Evolutionary conservation across 1,284 basidiomycete species (phyloP), one percentile per base, ranked within the genome.

Genomic region (Pulveroboletus sp.): DNA sequence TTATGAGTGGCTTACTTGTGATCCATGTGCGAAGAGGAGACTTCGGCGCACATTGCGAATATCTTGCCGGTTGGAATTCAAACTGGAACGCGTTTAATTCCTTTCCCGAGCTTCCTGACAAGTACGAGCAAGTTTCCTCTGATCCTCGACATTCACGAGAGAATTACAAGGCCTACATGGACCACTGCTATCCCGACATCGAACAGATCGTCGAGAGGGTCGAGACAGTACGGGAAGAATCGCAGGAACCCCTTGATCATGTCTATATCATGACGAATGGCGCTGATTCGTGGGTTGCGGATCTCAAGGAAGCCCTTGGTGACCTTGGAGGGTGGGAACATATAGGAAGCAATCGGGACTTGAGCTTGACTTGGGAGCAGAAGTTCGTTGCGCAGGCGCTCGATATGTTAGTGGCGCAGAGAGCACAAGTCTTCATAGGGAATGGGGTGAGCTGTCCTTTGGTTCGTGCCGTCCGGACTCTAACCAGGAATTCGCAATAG

Each of bases 11-110:
- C 12, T 65, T 84, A 0, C 70, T 86, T n/a, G 83, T 75, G 2
- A 65, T 87, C 5, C 84, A 87, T 56, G 63, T 86, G 18, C 81
- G 85, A 10, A 74, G 84, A 18, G 85, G 85, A 5, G 85, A 86
- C 66, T 87, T 79, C 63, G 54, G 69, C 25, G 60, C 65, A 2
- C 83, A 85, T 63, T 87, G 85, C 61, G 51, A 57, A 6, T 68
- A 70, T 51, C 75, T 86, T 29, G 74, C 75, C 3, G 62, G 64
- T 8, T 77, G 69, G 65, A 68, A 65, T 17, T 64, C 76, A 5
- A 62, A 64, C 20, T 80, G 72, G 69, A 73, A 72, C 33, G 74
- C 74, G 11, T 79, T 77, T 68, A 74, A 68, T 75, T 75, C 70
- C 62, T 72, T 79, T 59, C 74, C 73, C 0, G 69, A 62, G 31